These are phyloP conservation scores for Platanus orientalis DNA, from an alignment of 164 flowering plant species.

Conservation along the genomic window DNA sequence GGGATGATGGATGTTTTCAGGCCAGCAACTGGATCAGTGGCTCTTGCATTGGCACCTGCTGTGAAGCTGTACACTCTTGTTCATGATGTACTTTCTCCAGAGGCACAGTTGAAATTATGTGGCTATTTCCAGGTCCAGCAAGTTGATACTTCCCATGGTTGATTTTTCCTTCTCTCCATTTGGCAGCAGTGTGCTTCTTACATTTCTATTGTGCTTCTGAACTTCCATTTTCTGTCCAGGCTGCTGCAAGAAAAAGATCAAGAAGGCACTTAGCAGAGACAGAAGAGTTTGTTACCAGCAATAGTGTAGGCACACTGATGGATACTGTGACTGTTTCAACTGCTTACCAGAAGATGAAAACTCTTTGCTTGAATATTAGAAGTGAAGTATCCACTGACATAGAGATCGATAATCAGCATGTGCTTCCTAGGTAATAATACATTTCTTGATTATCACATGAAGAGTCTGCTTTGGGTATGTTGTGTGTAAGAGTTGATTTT, in stretches of 20 bases:
- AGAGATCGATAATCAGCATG: conserved; percentile 75
- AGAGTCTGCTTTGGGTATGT: too few species aligned
- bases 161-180: conserved; percentile 5
- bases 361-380: conserved; percentile 64
- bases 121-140: conserved; percentile 73
- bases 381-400: conserved; percentile 84
- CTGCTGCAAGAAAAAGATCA: conserved; percentile 85
- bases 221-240: conserved; percentile 31
- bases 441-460: neutral
- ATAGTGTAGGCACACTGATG: conserved; percentile 41
- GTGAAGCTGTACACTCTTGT: conserved; percentile 76
- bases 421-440: conserved; percentile 71
- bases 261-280: conserved; percentile 81
- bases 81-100: conserved; percentile 83
- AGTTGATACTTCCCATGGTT: neutral
- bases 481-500: too few species aligned
- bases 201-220: conserved; percentile 1
- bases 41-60: conserved; percentile 81
- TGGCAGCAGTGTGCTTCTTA: neutral
- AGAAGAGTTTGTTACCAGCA: conserved; percentile 71
- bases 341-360: conserved; percentile 84
- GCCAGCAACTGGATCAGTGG: conserved; percentile 75
- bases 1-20: conserved; percentile 70
- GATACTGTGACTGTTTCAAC: conserved; percentile 61
- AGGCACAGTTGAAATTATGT: conserved; percentile 66